phyloP scores from a whole-genome alignment of 2,329 filamentous ascomycete genomes.

The Colletotrichum sp. region DNA sequence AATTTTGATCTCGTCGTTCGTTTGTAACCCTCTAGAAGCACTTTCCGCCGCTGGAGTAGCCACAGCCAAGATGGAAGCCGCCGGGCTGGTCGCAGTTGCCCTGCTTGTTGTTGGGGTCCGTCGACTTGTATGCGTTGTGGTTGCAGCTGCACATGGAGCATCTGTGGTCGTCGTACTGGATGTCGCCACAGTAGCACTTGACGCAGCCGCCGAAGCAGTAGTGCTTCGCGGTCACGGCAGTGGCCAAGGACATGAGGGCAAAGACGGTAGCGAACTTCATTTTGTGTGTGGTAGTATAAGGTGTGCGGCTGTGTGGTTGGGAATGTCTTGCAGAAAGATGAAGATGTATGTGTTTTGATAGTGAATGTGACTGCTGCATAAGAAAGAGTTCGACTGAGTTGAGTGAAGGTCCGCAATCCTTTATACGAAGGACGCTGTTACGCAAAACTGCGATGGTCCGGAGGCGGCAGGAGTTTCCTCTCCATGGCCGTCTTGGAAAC shows the following conservation, averaged over 20 bases:
- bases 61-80: neutral
- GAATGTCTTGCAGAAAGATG: neutral
- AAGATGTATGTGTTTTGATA: neutral
- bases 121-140: neutral
- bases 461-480: neutral
- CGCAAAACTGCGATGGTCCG: neutral
- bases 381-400: neutral
- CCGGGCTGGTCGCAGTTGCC: neutral
- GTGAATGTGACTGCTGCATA: neutral
- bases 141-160: neutral
- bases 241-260: neutral
- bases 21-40: neutral
- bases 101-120: neutral
- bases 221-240: neutral
- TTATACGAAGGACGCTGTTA: neutral
- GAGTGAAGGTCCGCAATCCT: neutral
- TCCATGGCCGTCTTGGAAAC: neutral
- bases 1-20: neutral
- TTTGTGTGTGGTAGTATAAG: rapidly evolving
- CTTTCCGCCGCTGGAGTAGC: neutral
- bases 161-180: neutral
- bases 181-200: neutral
- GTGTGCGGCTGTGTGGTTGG: neutral
- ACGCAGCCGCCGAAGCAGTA: neutral
- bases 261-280: neutral